These are phyloP conservation scores for Teratosphaeriaceae sp. DNA, from an alignment of 2,329 filamentous ascomycete species.

Conservation along the genomic window DNA sequence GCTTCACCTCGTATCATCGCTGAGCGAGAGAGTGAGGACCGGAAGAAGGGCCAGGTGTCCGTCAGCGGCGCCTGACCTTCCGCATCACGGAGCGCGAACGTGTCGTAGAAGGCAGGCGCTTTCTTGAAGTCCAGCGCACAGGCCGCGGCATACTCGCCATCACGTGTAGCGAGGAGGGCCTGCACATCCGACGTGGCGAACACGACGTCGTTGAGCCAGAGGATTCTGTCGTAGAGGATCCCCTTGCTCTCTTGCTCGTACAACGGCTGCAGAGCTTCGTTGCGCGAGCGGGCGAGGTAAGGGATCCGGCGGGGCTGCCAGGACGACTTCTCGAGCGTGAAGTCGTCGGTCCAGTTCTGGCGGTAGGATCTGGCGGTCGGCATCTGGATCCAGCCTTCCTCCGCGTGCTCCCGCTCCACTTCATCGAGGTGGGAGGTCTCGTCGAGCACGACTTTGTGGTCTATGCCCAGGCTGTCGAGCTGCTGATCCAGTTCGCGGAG, in stretches of 20 bases:
- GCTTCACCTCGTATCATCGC: conserved; percentile 48
- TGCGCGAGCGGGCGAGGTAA: conserved; percentile 59
- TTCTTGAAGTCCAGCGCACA: conserved; percentile 56
- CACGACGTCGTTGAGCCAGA: conserved; percentile 59
- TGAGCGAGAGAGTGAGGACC: conserved; percentile 43
- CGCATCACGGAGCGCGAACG: conserved; percentile 54
- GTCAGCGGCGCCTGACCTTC: conserved; percentile 46
- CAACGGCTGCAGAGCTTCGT: conserved; percentile 56
- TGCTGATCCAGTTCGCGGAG: conserved; percentile 51
- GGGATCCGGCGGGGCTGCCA: conserved; percentile 60
- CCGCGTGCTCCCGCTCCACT: conserved; percentile 42
- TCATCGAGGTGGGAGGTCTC: conserved; percentile 51
- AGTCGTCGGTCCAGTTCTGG: conserved; percentile 11
- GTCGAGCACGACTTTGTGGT: conserved; percentile 52
- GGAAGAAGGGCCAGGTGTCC: conserved; percentile 56
- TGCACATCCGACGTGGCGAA: conserved; percentile 54
- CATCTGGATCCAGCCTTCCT: conserved; percentile 60
- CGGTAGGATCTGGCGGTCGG: conserved; percentile 23
- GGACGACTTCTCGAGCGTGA: conserved; percentile 29
- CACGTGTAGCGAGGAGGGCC: conserved; percentile 50
- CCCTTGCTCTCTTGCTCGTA: conserved; percentile 41
- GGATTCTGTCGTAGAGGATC: conserved; percentile 50
- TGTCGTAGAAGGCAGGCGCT: conserved; percentile 53
- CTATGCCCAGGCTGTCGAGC: conserved; percentile 48
- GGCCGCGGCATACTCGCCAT: conserved; percentile 54